These are phyloP conservation scores for Whalleya microplaca DNA, from an alignment of 2,329 filamentous ascomycete species.

Conservation along the genomic window DNA sequence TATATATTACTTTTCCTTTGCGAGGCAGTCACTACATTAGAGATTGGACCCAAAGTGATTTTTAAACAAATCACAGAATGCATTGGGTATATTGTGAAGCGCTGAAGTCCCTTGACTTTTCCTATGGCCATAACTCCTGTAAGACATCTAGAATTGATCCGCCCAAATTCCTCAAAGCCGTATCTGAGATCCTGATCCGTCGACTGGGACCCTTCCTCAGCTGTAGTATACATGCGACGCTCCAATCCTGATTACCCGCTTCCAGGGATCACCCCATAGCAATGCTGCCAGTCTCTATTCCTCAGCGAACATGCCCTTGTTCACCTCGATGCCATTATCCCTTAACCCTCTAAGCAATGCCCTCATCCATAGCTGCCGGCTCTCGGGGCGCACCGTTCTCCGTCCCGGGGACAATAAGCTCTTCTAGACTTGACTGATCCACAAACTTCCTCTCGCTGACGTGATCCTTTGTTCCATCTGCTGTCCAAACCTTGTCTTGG, in stretches of 20 bases:
- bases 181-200: neutral
- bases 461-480: conserved; percentile 64
- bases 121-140: conserved; percentile 35
- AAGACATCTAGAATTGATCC: conserved; percentile 28
- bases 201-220: neutral
- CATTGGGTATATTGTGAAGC: conserved; percentile 40
- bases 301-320: neutral
- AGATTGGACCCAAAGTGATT: neutral
- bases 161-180: neutral
- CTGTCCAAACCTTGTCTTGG: conserved; percentile 89
- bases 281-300: neutral
- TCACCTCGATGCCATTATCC: neutral
- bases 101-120: conserved; percentile 31
- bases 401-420: conserved; percentile 69
- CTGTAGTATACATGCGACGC: conserved; percentile 14
- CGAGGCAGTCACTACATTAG: conserved; percentile 1
- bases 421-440: conserved; percentile 68
- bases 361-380: conserved; percentile 44
- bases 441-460: conserved; percentile 90
- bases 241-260: neutral
- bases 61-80: conserved; percentile 37
- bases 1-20: neutral
- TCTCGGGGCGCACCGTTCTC: conserved; percentile 42
- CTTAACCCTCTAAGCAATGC: conserved; percentile 33
- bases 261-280: conserved; percentile 1